These are phyloP conservation scores for Bacidia gigantensis DNA, from an alignment of 495 filamentous ascomycete species.

Conservation along the genomic window DNA sequence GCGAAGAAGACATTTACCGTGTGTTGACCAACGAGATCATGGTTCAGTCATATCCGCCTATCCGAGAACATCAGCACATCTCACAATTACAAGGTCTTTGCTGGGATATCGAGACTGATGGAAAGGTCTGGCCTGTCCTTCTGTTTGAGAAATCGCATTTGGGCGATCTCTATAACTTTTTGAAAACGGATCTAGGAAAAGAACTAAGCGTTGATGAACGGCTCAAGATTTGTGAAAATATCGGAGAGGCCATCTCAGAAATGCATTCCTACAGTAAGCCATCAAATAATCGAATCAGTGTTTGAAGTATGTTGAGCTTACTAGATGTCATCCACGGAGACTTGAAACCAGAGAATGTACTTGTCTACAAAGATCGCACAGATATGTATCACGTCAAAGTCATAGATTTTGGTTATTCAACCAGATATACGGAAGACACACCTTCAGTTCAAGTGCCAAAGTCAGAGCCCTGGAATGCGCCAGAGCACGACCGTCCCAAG, in stretches of 20 bases:
- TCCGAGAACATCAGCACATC: not conserved
- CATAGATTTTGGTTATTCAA: no score
- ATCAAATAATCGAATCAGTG: no score
- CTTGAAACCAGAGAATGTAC: no score
- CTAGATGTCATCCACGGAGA: no score
- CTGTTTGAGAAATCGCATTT: not conserved
- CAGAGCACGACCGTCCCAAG: no score
- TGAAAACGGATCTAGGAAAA: not conserved
- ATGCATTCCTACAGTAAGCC: not conserved
- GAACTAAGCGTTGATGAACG: not conserved
- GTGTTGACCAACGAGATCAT: not conserved
- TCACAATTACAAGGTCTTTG: not conserved
- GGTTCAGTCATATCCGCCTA: not conserved
- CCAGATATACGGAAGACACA: no score
- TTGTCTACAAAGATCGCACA: no score
- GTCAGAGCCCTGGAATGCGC: no score
- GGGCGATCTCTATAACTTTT: not conserved
- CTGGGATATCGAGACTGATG: not conserved
- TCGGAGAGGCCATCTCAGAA: not conserved
- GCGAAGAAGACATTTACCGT: not conserved
- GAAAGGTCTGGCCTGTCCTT: not conserved
- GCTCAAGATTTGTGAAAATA: not conserved
- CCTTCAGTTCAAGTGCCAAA: no score
- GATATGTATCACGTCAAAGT: no score
- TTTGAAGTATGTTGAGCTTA: no score